Evolutionary conservation across 169 alveolate species (phyloP).

Genomic region (Plasmodium malariae): DNA sequence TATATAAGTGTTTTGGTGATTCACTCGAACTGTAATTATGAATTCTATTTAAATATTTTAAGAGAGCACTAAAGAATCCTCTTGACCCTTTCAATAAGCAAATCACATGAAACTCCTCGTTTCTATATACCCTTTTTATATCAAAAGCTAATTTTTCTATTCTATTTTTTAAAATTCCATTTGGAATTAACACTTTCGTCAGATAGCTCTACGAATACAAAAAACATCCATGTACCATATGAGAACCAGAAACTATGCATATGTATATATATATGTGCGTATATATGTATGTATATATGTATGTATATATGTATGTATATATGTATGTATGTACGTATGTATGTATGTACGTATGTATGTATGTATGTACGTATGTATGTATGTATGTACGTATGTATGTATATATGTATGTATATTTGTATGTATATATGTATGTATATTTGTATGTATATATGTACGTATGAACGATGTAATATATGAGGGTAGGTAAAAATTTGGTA

Average conservation of each 20-base stretch:
- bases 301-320: neutral
- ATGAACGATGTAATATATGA: neutral
- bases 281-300: neutral
- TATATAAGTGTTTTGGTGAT: constrained; percentile 30
- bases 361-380: no score
- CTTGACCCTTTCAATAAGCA: constrained; percentile 86
- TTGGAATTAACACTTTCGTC: constrained; percentile 41
- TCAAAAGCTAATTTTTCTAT: constrained; percentile 79
- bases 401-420: no score
- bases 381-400: no score
- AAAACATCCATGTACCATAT: neutral
- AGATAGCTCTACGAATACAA: constrained; percentile 23
- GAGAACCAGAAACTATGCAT: neutral
- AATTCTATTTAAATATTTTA: constrained; percentile 77
- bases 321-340: no score
- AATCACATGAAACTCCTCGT: constrained; percentile 80
- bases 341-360: no score
- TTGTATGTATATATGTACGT: neutral
- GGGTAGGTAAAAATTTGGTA: no score
- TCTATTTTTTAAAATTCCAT: constrained; percentile 48
- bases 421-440: neutral
- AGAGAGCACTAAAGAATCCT: constrained; percentile 80
- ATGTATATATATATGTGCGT: neutral
- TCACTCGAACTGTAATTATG: constrained; percentile 67
- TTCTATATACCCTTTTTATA: constrained; percentile 71